These are phyloP conservation scores for Dipsacomyces acuminosporus DNA, from an alignment of 371 early-diverging fungal species.

Conservation along the genomic window DNA sequence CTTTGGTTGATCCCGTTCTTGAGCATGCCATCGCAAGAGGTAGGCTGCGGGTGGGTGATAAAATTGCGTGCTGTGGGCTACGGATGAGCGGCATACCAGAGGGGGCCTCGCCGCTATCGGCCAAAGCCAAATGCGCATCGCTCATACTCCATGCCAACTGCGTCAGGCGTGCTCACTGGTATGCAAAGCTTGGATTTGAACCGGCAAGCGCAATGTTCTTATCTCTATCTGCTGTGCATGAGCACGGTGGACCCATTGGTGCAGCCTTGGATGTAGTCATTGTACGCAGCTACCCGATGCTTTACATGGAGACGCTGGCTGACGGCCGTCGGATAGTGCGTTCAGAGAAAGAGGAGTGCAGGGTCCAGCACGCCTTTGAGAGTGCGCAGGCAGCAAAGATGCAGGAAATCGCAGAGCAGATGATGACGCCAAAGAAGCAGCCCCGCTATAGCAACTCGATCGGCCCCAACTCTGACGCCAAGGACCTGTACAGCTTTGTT, in stretches of 20 bases:
- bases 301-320: conserved; percentile 30
- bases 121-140: conserved; percentile 6
- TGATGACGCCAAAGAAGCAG: not conserved
- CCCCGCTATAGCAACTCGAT: not conserved
- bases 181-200: conserved; percentile 41
- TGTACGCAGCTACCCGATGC: conserved; percentile 34
- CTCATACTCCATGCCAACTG: conserved; percentile 31
- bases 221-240: conserved; percentile 27
- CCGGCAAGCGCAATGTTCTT: conserved; percentile 6
- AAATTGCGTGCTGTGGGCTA: conserved; percentile 31
- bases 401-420: conserved; percentile 1
- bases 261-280: conserved; percentile 40
- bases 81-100: conserved; percentile 19
- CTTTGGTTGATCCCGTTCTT: conserved; percentile 22
- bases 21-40: conserved; percentile 13
- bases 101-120: conserved; percentile 26
- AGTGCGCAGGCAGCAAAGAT: conserved; percentile 2
- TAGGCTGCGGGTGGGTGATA: conserved; percentile 33
- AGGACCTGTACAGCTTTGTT: conserved; percentile 4
- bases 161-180: conserved; percentile 41
- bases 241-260: conserved; percentile 30
- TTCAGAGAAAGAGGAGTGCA: conserved; percentile 31
- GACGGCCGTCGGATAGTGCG: conserved; percentile 24
- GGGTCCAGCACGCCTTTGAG: conserved; percentile 6
- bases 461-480: not conserved